phyloP scores from a whole-genome alignment of 352 stramenopile species.

The Phytophthora boehmeriae region DNA sequence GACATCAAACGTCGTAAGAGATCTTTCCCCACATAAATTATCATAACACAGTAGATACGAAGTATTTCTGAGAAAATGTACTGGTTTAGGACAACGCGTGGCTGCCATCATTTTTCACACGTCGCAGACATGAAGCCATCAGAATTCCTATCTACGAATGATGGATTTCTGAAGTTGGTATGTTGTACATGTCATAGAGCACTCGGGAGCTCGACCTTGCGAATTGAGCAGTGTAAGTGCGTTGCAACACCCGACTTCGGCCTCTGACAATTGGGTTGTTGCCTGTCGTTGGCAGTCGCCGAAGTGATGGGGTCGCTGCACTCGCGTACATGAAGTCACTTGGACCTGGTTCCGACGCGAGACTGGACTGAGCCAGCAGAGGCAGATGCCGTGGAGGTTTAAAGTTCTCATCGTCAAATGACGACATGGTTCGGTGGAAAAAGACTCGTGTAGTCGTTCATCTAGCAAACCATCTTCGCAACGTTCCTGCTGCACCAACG shows the following conservation, averaged over 20 bases:
- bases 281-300: constrained; percentile 7
- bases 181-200: constrained; percentile 24
- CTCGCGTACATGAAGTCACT: constrained; percentile 24
- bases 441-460: constrained; percentile 1
- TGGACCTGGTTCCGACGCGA: constrained; percentile 17
- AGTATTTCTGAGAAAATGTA: too few relatives aligned
- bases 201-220: constrained; percentile 18
- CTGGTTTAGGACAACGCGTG: too few relatives aligned
- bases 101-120: not conserved
- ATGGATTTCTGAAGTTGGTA: too few relatives aligned
- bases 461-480: constrained; percentile 4
- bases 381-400: constrained; percentile 14
- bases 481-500: constrained; percentile 29
- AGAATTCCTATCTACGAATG: too few relatives aligned
- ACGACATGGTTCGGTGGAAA: constrained; percentile 18
- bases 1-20: not conserved
- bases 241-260: constrained; percentile 3
- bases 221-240: constrained; percentile 10
- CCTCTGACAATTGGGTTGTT: constrained; percentile 4
- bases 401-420: constrained; percentile 17
- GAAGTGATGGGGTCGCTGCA: constrained; percentile 11
- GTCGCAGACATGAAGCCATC: not conserved
- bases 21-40: too few relatives aligned
- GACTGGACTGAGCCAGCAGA: constrained; percentile 22
- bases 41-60: too few relatives aligned